A percentile compares a stretch with the other conserved stretches of the same genome.
These are phyloP conservation scores for Patellaria atrata DNA, from an alignment of 495 filamentous ascomycete genomes.

Conservation along the genomic window DNA sequence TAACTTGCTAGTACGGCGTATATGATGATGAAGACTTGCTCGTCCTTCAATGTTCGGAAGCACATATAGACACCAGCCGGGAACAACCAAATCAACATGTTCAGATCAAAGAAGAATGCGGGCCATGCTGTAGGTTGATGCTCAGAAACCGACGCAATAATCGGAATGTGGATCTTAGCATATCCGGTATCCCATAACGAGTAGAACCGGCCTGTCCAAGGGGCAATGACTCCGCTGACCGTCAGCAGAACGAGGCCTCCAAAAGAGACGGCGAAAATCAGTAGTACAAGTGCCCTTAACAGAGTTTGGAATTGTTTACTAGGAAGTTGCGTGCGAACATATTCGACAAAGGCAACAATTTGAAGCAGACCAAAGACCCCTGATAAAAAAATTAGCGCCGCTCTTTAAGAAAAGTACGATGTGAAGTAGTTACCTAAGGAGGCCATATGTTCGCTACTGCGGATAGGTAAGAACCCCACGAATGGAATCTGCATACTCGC, in stretches of 20 bases:
- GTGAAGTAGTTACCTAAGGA: conserved; percentile 54
- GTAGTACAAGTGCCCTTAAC: conserved; percentile 62
- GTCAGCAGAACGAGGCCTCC: conserved; percentile 69
- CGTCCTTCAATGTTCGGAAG: conserved; percentile 83
- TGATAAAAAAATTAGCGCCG: conserved; percentile 31
- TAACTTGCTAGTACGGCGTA: conserved; percentile 92
- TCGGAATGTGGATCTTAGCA: conserved; percentile 98
- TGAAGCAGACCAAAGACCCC: conserved; percentile 94
- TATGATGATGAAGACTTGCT: conserved; percentile 97
- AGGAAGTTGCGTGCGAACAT: conserved; percentile 70
- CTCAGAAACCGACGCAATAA: conserved; percentile 97
- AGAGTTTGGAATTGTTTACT: conserved; percentile 87
- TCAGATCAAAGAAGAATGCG: conserved; percentile 98
- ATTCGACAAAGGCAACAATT: conserved; percentile 86
- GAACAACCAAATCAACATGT: conserved; percentile 98
- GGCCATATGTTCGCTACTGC: conserved; percentile 97
- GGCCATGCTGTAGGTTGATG: conserved; percentile 99
- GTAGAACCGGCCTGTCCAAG: conserved; percentile 98
- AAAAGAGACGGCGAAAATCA: conserved; percentile 58
- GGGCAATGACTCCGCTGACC: conserved; percentile 78
- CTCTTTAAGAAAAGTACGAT: neutral
- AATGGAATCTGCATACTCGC: conserved; percentile 99
- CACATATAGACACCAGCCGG: conserved; percentile 97
- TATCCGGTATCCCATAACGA: conserved; percentile 99
- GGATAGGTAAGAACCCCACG: conserved; percentile 90